Evolutionary conservation across 306 rosid genomes (phyloP), one percentile per base, ranked within the genome.

Genomic region (Mucuna pruriens): DNA sequence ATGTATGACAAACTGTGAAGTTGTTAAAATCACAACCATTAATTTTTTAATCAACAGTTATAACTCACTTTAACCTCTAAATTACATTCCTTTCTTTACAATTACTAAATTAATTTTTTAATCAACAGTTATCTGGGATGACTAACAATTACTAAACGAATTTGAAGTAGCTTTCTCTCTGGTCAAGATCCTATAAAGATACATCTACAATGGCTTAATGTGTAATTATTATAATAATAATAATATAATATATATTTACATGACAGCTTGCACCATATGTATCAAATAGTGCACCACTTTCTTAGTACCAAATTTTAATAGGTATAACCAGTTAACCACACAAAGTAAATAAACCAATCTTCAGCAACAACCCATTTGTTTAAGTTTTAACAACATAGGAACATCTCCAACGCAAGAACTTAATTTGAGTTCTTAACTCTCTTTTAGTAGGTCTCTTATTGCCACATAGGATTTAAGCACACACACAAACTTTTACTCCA

Each of bases 301-400:
- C 25, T 75, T 22, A 46, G 7, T 16, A 25, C 58, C 42, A 26
- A 58, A 60, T 58, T 75, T 60, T 42, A 7, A 60, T 17, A 51
- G 25, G 48, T 36, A 71, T n/a, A 51, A 72, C 64, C 48, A 72
- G 20, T 49, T n/a, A 51, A 72, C 64, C 48, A 72, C 11, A 38
- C 44, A 58, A 23, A 54, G 26, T 4, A 40, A 57, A 57, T 34
- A 12, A 31, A 51, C 13, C 34, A 77, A 63, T 46, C 48, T 64
- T 77, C 38, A 64, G 51, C 64, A 15, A 77, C 34, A 49, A 49
- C 12, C 25, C 16, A 64, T 26, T 62, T 48, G 44, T 63, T 63
- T 16, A 33, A 16, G 44, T 31, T 61, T 48, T 34, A 20, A 62
- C 39, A 64, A 44, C n/a, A n/a, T n/a, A n/a, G n/a, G n/a, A n/a